phyloP scores from a whole-genome alignment of 2,329 filamentous ascomycete species.

The Alternaria sp. region DNA sequence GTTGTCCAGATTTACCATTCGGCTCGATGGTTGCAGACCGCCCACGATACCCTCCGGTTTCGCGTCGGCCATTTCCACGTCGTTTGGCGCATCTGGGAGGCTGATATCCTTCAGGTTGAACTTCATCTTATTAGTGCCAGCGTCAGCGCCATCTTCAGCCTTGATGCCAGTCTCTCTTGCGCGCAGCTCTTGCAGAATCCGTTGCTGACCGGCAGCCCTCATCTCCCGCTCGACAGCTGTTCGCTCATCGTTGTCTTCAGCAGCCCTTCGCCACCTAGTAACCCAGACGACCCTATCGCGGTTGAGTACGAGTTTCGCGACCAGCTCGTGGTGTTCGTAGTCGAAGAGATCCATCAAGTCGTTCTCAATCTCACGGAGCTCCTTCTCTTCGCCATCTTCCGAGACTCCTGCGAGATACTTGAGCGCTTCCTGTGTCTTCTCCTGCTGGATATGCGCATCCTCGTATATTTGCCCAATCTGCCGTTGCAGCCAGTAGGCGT shows the following conservation, averaged over 20 bases:
- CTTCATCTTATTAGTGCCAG: constrained; percentile 80
- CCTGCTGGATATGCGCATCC: constrained; percentile 90
- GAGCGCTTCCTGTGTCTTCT: constrained; percentile 86
- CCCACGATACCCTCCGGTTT: constrained; percentile 67
- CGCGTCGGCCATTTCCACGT: constrained; percentile 49
- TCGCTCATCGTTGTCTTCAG: constrained; percentile 75
- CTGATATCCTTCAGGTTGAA: constrained; percentile 86
- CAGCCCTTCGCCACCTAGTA: constrained; percentile 82
- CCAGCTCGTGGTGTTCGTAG: constrained; percentile 92
- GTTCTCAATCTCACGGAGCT: constrained; percentile 93
- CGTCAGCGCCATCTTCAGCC: constrained; percentile 61
- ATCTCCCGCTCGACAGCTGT: constrained; percentile 87
- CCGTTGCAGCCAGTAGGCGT: constrained; percentile 95
- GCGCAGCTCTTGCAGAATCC: constrained; percentile 85
- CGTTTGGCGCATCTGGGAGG: constrained; percentile 64
- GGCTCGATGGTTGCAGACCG: constrained; percentile 85
- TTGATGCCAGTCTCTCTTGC: constrained; percentile 70
- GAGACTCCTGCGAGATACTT: constrained; percentile 79
- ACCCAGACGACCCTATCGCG: constrained; percentile 96
- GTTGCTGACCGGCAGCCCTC: constrained; percentile 82
- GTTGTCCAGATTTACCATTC: constrained; percentile 92
- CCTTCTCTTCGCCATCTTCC: constrained; percentile 79
- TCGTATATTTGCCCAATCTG: constrained; percentile 88
- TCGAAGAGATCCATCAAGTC: constrained; percentile 98
- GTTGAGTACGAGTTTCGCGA: constrained; percentile 89